Evolutionary conservation across 78 protist genomes (phyloP).

Genomic region (Dictyostelium brefeldianum): DNA sequence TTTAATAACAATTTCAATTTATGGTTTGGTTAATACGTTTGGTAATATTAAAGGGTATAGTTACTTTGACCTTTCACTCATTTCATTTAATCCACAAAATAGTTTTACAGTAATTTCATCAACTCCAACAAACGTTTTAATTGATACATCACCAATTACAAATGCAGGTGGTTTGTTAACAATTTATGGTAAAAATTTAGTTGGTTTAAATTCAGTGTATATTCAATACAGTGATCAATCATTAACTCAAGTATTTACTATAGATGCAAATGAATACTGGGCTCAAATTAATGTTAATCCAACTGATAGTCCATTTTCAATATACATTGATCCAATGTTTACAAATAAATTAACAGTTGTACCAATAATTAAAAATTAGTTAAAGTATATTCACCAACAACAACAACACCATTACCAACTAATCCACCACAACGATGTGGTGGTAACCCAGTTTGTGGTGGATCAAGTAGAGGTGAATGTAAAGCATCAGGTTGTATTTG

Average conservation of each 20-base stretch:
- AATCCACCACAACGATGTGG: slow-evolving; percentile 14
- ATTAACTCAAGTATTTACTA: not conserved
- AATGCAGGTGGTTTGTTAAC: not conserved
- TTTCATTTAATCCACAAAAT: not conserved
- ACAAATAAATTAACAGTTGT: not conserved
- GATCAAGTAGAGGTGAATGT: not conserved
- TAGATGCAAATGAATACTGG: not conserved
- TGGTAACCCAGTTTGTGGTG: slow-evolving; percentile 25
- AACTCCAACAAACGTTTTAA: not conserved
- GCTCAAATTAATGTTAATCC: not conserved
- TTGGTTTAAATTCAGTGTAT: not conserved
- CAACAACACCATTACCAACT: slow-evolving; percentile 7
- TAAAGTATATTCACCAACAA: not conserved
- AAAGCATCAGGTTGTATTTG: not conserved
- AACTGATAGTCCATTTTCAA: not conserved
- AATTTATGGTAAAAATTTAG: not conserved
- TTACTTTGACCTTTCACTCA: no score
- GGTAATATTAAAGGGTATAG: not conserved
- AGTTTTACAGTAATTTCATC: not conserved
- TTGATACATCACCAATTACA: not conserved
- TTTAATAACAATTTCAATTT: not conserved
- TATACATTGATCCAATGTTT: not conserved
- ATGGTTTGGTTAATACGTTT: not conserved
- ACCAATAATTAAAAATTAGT: not conserved
- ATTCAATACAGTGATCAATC: no score